Evolutionary conservation across 495 filamentous ascomycete genomes (phyloP).

Genomic region (Tuber microsphaerosporum): DNA sequence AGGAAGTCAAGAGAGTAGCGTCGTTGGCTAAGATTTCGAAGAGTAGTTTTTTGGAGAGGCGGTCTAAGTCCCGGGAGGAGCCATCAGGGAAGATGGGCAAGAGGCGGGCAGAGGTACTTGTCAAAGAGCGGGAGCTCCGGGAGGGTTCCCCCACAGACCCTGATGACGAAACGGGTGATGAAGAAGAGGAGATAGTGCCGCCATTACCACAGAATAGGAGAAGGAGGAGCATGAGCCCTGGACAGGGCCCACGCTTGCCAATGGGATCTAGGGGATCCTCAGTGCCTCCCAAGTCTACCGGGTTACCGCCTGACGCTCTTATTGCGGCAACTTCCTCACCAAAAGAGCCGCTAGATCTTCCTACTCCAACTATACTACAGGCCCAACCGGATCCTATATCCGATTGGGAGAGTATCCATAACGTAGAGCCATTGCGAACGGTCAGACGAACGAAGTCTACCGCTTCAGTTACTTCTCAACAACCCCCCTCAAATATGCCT

Average conservation of each 20-base stretch:
- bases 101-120: background rate
- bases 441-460: background rate
- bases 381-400: background rate
- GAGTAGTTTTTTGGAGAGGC: background rate
- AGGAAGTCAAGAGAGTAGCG: conserved; percentile 20
- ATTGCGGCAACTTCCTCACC: background rate
- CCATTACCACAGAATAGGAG: background rate
- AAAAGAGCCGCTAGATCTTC: background rate
- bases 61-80: conserved; percentile 12
- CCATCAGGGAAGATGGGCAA: background rate
- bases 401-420: background rate
- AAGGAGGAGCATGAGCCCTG: background rate
- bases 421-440: background rate
- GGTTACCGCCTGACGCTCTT: background rate
- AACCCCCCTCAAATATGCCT: background rate
- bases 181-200: conserved; percentile 8
- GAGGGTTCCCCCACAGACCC: conserved; percentile 1
- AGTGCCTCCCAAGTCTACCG: background rate
- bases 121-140: background rate
- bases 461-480: background rate
- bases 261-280: background rate
- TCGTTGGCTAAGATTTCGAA: background rate
- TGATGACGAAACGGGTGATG: conserved; percentile 24
- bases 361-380: background rate
- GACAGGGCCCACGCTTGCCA: background rate